A percentile compares a stretch with the other conserved stretches of the same genome.
phyloP scores from a whole-genome alignment of 2,329 filamentous ascomycete genomes.

The Neofusicoccum sp. region DNA sequence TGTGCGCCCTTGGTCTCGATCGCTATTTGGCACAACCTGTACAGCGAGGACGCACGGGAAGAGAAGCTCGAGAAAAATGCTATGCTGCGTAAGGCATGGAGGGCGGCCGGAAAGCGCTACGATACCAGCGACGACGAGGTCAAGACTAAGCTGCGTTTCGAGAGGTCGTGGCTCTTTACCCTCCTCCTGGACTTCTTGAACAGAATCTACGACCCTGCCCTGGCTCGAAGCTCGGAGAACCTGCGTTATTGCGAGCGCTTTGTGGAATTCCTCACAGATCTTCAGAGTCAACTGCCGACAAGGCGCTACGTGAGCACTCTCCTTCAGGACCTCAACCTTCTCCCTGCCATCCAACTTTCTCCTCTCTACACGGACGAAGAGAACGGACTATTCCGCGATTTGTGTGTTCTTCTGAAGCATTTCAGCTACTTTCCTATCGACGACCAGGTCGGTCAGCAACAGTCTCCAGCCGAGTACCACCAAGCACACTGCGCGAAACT shows the following conservation, averaged over 20 bases:
- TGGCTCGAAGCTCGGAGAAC: constrained; percentile 47
- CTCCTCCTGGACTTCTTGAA: constrained; percentile 79
- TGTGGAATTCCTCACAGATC: constrained; percentile 81
- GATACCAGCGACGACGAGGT: constrained; percentile 78
- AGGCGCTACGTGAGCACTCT: constrained; percentile 89
- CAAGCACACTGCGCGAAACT: constrained; percentile 75
- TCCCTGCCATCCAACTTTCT: constrained; percentile 75
- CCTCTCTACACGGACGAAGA: constrained; percentile 72
- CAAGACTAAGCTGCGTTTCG: constrained; percentile 81
- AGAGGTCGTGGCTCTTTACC: constrained; percentile 89
- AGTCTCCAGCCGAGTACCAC: constrained; percentile 70
- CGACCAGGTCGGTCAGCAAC: constrained; percentile 79
- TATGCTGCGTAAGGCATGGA: constrained; percentile 87
- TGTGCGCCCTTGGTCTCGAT: constrained; percentile 94
- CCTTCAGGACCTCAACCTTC: constrained; percentile 78
- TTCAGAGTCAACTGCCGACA: constrained; percentile 91
- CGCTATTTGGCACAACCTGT: constrained; percentile 90
- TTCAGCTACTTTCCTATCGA: constrained; percentile 88
- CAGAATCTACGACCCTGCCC: constrained; percentile 58
- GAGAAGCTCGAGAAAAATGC: constrained; percentile 67
- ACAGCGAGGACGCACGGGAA: constrained; percentile 72
- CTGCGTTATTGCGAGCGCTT: constrained; percentile 89
- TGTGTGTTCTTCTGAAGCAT: constrained; percentile 76
- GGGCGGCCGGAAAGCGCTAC: constrained; percentile 79
- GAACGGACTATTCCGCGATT: constrained; percentile 75